Base-by-base conservation (phyloP, 495 filamentous ascomycete species). In the Symbiotaphrina buchneri region DNA sequence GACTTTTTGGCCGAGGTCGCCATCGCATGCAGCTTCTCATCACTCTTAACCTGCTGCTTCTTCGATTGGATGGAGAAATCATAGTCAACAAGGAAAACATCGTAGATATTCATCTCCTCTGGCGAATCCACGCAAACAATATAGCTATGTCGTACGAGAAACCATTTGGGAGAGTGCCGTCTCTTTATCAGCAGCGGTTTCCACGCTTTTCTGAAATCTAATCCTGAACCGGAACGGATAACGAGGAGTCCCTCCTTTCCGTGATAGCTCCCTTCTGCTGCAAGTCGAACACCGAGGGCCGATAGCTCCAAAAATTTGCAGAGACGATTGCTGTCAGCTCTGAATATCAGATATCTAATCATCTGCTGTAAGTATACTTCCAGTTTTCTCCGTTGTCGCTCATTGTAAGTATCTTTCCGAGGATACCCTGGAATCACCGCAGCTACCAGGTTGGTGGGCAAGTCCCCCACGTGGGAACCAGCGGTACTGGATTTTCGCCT, bases 41-140 rank as follows among this genome's bases (percentile, higher is more conserved):
- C 47, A 37, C 62, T 68, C 42, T 74, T 75, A 16, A 71, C 48
- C 27, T 55, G 58, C 36, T 59, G 54, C 38, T 59, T 63, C 43
- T 74, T 74, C 20, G 76, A 66, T 30, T 81, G 65, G 17, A 91
- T 65, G 21, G 64, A 58, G 49, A 94, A 99, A 36, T 70, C 64
- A 1, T 77, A 56, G 42, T 99, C 87, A 14, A 93, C 76, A 6
- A 99, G 62, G 46, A 95, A 93, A 39, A 95, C 87, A 54, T 99
- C 87, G 45, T 94, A 95, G 24, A 95, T 91, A 45, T 92, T 90
- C 84, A 94, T 92, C 40, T 84, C 85, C 42, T 95, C 85, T 7
- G 87, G 87, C 1, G 84, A 93, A 46, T 99, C 84, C 24, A 95
- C 84, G 39, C 90, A 95, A 34, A 92, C 85, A 33, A 99, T 72